Evolutionary conservation across 176 grass and related monocot genomes (phyloP), one percentile per base, ranked within the genome.

Genomic region (Urochloa ruziziensis): DNA sequence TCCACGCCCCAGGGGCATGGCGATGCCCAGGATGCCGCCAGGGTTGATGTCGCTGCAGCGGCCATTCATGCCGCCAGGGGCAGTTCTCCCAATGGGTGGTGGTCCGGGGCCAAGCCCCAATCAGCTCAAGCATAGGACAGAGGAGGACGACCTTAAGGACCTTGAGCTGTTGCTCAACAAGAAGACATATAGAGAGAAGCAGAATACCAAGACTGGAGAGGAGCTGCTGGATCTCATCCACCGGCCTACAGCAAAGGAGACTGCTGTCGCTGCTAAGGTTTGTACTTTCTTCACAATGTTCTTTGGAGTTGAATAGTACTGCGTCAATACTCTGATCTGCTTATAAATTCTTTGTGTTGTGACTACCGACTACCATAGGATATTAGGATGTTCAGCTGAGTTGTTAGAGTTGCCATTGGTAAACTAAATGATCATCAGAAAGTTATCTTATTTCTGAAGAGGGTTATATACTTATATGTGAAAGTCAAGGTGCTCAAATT

Each of bases 161-260:
- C 85, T 98, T 5, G 96, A 95, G 68, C 61, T 81, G 73, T 80
- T 98, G 73, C 82, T 98, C 35, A 98, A 90, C 73, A 95, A 92
- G 80, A 98, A 96, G 77, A 89, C 93, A 27, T 98, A 94, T 62
- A 98, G 48, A 82, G 96, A 98, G 87, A 92, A 90, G 83, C 93
- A 95, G 85, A 91, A 95, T 75, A 90, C 87, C 1, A 98, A 96
- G 88, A 98, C 96, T 17, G 96, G 96, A 66, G 96, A 98, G 87
- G 96, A 98, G 78, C 91, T 98, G 82, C 85, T 98, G 80, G 96
- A 98, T 91, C 93, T 98, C 44, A 98, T 98, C 83, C 96, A 98
- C 85, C 74, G 96, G 12, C 96, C 96, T 42, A 98, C 96, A 0
- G 96, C 96, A 35, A 98, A 67, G 82, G 96, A 98, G 80, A 98